Evolutionary conservation across 495 filamentous ascomycete species (phyloP), one percentile per base, ranked within the genome.

Genomic region (Hypoxylon trugodes): DNA sequence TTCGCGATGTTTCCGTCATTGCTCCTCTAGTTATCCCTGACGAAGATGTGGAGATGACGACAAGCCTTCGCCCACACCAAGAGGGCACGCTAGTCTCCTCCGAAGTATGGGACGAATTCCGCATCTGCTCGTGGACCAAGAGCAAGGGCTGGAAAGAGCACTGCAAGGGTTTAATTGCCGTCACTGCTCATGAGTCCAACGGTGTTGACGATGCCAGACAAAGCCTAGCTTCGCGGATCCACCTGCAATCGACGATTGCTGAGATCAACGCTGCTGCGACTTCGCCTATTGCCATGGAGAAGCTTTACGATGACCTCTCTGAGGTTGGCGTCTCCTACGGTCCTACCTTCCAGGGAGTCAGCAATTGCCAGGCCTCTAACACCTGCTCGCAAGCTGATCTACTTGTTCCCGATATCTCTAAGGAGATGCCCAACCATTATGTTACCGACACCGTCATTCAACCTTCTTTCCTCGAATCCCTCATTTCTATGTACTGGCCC

Each of bases 391-490:
- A 77, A 13, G 84, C 77, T 2, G 76, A 73, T 2, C 56, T 85
- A 1, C 26, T 68, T 6, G 73, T 81, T n/a, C 77, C 81, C 5
- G 81, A 86, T 59, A 75, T 84, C 1, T 76, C 77, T 7, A 72
- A 77, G 45, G 74, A 75, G 38, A 86, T 86, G 82, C 83, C 84
- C 0, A 72, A 77, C 35, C 70, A 74, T 30, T 69, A 76, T 36
- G 65, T 85, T 38, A 77, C 74, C 0, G 71, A 77, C 24, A 73
- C 69, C 19, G 61, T 83, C 22, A 69, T 84, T 5, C 84, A 86
- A 33, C 82, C 84, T 3, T 74, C 81, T 0, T 80, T 84, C 13
- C 69, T 86, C 9, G 84, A 86, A 41, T 74, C 78, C 13, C 74
- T 82, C 18, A 76, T 81, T 30, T 82, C 83, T 50, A 65, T 76